Percentiles rank a stretch among this genome's conserved stretches.
These are phyloP conservation scores for Tetraselmis striata DNA, from an alignment of 139 green algal species.

Conservation along the genomic window DNA sequence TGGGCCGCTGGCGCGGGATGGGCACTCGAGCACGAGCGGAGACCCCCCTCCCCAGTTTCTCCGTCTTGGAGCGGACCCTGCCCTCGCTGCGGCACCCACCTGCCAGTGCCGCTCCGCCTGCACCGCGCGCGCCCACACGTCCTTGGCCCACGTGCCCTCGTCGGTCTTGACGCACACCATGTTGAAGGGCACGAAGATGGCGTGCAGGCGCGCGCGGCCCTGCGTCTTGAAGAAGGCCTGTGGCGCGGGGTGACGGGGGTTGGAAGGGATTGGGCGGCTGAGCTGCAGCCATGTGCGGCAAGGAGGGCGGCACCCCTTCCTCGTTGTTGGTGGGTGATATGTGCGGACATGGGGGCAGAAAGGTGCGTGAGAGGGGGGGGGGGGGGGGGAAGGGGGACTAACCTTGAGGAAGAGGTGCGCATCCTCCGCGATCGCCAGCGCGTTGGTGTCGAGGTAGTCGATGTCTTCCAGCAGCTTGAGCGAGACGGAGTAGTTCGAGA, in stretches of 20 bases:
- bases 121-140: conserved; percentile 21
- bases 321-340: too few species aligned
- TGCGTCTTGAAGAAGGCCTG: conserved; percentile 24
- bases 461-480: conserved; percentile 19
- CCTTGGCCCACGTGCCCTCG: conserved; percentile 1
- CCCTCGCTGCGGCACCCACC: too few species aligned
- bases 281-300: too few species aligned
- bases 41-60: too few species aligned
- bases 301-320: too few species aligned
- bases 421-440: conserved; percentile 39
- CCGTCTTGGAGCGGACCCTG: too few species aligned
- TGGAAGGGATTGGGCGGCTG: too few species aligned
- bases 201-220: conserved; percentile 11
- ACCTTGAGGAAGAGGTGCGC: conserved; percentile 38
- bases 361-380: too few species aligned
- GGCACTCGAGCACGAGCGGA: too few species aligned
- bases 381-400: neutral
- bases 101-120: conserved; percentile 10
- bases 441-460: conserved; percentile 30
- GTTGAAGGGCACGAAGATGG: conserved; percentile 30
- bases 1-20: too few species aligned
- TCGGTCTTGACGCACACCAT: conserved; percentile 26
- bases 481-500: conserved; percentile 35
- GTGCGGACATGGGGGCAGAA: too few species aligned
- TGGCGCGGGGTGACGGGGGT: too few species aligned